Evolutionary conservation across 2,329 filamentous ascomycete species (phyloP), one percentile per base, ranked within the genome.

Genomic region (Verticillium nubilum): DNA sequence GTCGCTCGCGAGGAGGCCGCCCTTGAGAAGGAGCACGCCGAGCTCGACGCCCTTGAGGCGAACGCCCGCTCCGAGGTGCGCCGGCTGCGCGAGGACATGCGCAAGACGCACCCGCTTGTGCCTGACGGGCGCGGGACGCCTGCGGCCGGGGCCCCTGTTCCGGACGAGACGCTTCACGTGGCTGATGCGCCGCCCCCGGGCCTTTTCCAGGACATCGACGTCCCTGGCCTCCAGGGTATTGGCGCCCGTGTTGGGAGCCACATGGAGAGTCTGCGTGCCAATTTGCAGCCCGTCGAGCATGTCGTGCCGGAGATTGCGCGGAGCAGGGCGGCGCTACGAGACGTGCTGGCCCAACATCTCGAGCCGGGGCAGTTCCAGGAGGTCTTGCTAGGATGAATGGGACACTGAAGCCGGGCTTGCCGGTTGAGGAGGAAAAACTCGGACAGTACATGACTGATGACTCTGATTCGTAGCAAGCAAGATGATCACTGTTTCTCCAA

Each of bases 31-130:
- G 86, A 88, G 60, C 83, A 86, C 65, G 76, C 76, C 57, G 66
- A 70, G 25, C 72, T 88, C 61, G 72, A 74, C 54, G 71, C 72
- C 23, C 72, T 89, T 27, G 81, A 86, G 67, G 71, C 73, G 3
- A 86, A 87, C 61, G 84, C 84, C 13, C 79, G 80, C 61, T 78
- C 78, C 2, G 83, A 86, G 69, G 76, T 77, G 27, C 72, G 75
- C 50, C 75, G 78, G 63, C 80, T 83, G 72, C 79, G 79, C 61
- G 78, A 83, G 42, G 71, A 76, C 42, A 66, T 77, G 35, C 76
- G 77, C 59, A 81, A 79, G 65, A 75, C 80, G 56, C 83, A 85
- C 65, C 74, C 74, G 2, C 71, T 86, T 17, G 79, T 78, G 17
- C 80, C 79, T 0, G 77, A 73, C 56, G 19, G 5, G 19, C n/a